Conservation (phyloP, 768 basidiomycete genomes). For the Panellus pusillus region DNA sequence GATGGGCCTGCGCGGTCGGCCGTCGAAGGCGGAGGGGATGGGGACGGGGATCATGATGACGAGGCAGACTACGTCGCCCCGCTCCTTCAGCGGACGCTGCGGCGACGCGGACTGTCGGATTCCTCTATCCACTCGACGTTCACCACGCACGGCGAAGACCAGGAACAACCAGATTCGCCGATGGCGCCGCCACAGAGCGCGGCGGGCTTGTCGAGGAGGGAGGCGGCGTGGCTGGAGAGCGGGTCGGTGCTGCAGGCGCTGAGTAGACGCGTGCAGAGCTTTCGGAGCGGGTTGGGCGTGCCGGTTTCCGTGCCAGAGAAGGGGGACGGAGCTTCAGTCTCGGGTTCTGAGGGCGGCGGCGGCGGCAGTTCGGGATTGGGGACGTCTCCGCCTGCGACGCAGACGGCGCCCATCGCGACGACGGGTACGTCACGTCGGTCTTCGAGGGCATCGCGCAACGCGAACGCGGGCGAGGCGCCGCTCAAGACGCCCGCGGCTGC, state of each 20-base stretch:
- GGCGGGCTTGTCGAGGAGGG: slow-evolving; percentile 6
- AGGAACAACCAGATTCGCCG: slow-evolving; percentile 35
- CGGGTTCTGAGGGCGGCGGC: slow-evolving; percentile 4
- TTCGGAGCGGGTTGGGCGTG: slow-evolving; percentile 25
- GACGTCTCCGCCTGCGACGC: slow-evolving; percentile 15
- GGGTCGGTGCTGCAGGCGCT: slow-evolving; percentile 55
- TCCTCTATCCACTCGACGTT: slow-evolving; percentile 91
- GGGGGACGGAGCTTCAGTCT: neutral
- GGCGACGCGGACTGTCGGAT: slow-evolving; percentile 83
- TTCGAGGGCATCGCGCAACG: neutral
- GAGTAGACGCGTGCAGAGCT: slow-evolving; percentile 53
- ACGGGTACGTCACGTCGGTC: neutral
- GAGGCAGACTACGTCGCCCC: slow-evolving; percentile 47
- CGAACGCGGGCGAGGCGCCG: neutral
- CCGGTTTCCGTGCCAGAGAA: neutral
- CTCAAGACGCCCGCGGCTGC: neutral
- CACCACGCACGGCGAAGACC: slow-evolving; percentile 36
- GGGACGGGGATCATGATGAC: slow-evolving; percentile 34
- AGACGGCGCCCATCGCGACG: slow-evolving; percentile 5
- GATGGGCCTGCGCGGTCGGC: slow-evolving; percentile 39
- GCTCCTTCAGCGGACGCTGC: slow-evolving; percentile 66
- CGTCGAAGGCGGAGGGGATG: slow-evolving; percentile 25
- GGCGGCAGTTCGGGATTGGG: slow-evolving; percentile 2
- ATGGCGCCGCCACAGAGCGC: slow-evolving; percentile 19
- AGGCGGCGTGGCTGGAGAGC: slow-evolving; percentile 38